Evolutionary conservation across 352 stramenopile genomes (phyloP), one percentile per base, ranked within the genome.

Genomic region (Globisporangium takayamanum): DNA sequence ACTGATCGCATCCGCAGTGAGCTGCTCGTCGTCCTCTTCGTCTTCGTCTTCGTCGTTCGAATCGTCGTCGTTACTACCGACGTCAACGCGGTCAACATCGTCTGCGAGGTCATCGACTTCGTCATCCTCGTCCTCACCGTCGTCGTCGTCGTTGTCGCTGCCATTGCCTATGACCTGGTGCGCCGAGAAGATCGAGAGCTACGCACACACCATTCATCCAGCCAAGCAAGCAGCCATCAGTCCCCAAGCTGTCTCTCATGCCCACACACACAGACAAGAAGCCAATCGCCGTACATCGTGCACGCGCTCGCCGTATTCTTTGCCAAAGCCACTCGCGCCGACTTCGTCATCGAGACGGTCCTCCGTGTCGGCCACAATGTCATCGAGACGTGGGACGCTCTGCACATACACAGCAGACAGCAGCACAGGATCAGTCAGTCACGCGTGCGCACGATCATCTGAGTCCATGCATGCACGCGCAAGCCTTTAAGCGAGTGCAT

Each of bases 131-230:
- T 72, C 70, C 22, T 64, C 64, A 12, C 73, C 67, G 26, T 68
- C 67, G 5, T 87, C 78, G 11, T 90, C 72, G 4, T 71, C 68
- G 16, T 87, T 64, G 11, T 77, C 63, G 14, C 73, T 70, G 33
- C 60, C 68, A 15, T 76, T 67, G 3, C 71, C 70, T 14, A 74
- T 68, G 7, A 47, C 20, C 39, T 83, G 83, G 50, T 92, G 83
- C 12, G 80, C 83, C 7, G 83, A 84, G 50, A 89, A 92, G 65
- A 92, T 92, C n/a, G 78, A 87, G 30, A 92, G 72, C 82, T 92
- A 28, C 42, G 37, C 12, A 8, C 20, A 36, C 18, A 63, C 2
- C 22, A 22, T 22, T 63, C 59, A 60, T 30, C 39, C 26, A 55
- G 5, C 1, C 1, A 45, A 41, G 22, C 15, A 56, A 25, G 22